Evolutionary conservation across 1,139 yeast species (phyloP), one percentile per base, ranked within the genome.

Genomic region (Pichia sp.): DNA sequence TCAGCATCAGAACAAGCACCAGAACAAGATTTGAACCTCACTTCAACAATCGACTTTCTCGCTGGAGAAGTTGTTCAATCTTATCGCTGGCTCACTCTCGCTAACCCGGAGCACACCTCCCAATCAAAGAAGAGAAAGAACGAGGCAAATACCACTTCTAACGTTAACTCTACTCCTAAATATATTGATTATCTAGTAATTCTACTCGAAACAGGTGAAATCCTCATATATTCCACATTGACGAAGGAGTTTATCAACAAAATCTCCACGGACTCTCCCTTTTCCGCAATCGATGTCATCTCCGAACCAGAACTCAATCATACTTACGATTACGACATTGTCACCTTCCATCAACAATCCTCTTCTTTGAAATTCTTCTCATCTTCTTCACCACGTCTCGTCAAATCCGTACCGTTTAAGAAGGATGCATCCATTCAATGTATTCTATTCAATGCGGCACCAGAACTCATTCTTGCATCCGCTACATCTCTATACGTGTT

Each of bases 201-300:
- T 26, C 54, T 62, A 11, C 52, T 66, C 19, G 54, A 54, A 14
- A 55, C 58, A 23, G 68, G 69, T 4, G 67, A 63, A 32, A 52
- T 70, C 17, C 52, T 64, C 34, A 51, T 68, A 7, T 62, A 65
- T 35, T 63, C 74, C 2, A 74, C 75, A 1, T 49, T 52, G 24
- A 55, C 58, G 19, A 63, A 62, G 37, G 63, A 58, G 21, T 48
- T 62, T 11, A 50, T 62, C 20, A 56, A 56, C 40, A 62, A 65
- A 44, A 59, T 67, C 30, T 55, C 59, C 0, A 52, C 55, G 6
- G 55, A 50, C 2, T 41, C 60, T 4, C 42, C 54, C 7, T 46
- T 58, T 21, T 32, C 43, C 11, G 30, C 40, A 5, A 29, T 40
- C 11, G 43, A 40, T 6, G 39, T 37, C 2, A 37, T 40, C 5